These are phyloP conservation scores for Tylopilus vinaceipallidus DNA, from an alignment of 768 basidiomycete species.

Conservation along the genomic window DNA sequence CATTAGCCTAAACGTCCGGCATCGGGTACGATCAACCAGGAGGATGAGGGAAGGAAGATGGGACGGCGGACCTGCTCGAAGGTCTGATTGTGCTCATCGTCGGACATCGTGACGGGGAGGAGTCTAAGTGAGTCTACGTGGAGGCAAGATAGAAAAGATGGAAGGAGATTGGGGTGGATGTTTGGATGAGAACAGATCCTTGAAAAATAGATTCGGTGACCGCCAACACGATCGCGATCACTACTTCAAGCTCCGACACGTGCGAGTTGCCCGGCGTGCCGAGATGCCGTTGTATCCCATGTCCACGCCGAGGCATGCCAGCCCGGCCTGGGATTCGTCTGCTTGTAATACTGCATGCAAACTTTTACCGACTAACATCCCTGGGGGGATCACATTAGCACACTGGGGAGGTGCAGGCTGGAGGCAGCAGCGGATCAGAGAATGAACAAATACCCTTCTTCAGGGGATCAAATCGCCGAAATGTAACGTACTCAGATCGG, in stretches of 20 bases:
- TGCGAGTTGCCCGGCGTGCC: constrained; percentile 17
- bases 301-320: too few species aligned
- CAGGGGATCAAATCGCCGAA: too few species aligned
- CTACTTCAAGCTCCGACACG: constrained; percentile 43
- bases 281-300: too few species aligned
- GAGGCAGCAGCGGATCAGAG: too few species aligned
- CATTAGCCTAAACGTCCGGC: constrained; percentile 48
- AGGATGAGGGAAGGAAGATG: constrained; percentile 8
- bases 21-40: constrained; percentile 17
- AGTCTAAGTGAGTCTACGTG: constrained; percentile 24
- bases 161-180: constrained; percentile 28
- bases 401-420: too few species aligned
- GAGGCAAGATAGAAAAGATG: constrained; percentile 22
- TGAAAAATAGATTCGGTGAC: constrained; percentile 8
- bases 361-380: too few species aligned
- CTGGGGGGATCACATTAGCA: too few species aligned
- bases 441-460: too few species aligned
- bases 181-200: constrained; percentile 23
- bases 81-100: constrained; percentile 89
- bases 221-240: constrained; percentile 24
- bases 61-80: constrained; percentile 69
- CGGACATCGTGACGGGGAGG: constrained; percentile 62
- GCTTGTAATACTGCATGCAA: too few species aligned
- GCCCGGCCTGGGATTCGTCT: too few species aligned
- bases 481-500: too few species aligned